Conservation (phyloP, 106 monocot genomes). For the Triglochin maritima region DNA sequence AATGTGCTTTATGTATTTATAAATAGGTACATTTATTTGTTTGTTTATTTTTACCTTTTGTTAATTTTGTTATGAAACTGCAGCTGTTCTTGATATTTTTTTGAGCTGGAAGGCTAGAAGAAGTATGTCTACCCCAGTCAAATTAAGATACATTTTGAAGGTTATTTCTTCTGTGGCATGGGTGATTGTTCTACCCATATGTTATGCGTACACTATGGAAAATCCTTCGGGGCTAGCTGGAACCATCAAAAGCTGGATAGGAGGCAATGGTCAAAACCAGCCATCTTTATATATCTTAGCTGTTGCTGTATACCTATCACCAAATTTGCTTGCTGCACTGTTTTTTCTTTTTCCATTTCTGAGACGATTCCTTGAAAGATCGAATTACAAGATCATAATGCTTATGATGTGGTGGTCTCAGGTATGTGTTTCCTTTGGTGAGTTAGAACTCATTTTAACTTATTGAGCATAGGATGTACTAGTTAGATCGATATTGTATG, state of each 20-base stretch:
- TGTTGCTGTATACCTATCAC: slow-evolving; percentile 66
- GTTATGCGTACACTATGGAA: slow-evolving; percentile 83
- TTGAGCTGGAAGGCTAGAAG: slow-evolving; percentile 84
- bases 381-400: slow-evolving; percentile 49
- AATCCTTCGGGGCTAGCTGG: slow-evolving; percentile 69
- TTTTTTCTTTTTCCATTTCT: slow-evolving; percentile 71
- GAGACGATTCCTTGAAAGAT: slow-evolving; percentile 66
- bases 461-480: too few species aligned
- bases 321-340: slow-evolving; percentile 58
- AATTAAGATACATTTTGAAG: slow-evolving; percentile 84
- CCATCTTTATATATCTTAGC: slow-evolving; percentile 76
- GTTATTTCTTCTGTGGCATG: slow-evolving; percentile 66
- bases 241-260: slow-evolving; percentile 75
- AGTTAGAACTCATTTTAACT: too few species aligned
- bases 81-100: slow-evolving; percentile 77
- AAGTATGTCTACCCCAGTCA: slow-evolving; percentile 64
- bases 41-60: too few species aligned
- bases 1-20: too few species aligned
- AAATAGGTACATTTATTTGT: too few species aligned
- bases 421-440: slow-evolving; percentile 54
- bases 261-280: slow-evolving; percentile 61
- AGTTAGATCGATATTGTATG: too few species aligned
- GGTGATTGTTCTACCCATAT: slow-evolving; percentile 80
- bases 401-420: slow-evolving; percentile 99
- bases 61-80: too few species aligned